Conservation (phyloP, 257 asterid species). For the Perilla frutescens region DNA sequence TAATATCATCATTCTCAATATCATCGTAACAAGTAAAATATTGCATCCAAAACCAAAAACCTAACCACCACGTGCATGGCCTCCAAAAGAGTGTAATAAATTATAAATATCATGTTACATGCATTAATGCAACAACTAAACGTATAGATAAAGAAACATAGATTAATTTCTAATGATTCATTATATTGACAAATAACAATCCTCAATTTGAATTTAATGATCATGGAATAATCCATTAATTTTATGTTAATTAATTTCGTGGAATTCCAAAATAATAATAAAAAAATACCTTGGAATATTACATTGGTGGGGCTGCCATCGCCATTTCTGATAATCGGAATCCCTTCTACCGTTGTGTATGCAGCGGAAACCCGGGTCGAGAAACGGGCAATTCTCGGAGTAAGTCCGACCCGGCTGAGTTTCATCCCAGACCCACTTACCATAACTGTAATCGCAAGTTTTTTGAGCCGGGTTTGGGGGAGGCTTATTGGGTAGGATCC, state of each 20-base stretch:
- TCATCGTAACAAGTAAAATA: slow-evolving; percentile 27
- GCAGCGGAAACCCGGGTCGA: slow-evolving; percentile 94
- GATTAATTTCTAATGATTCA: neutral
- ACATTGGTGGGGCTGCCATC: slow-evolving; percentile 80
- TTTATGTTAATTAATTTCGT: neutral
- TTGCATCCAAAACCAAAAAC: neutral
- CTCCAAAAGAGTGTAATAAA: slow-evolving; percentile 31
- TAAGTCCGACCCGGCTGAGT: slow-evolving; percentile 49
- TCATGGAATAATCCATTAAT: neutral
- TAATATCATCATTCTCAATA: slow-evolving; percentile 33
- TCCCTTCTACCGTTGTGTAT: slow-evolving; percentile 63
- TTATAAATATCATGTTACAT: neutral
- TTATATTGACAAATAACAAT: neutral
- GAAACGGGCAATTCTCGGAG: slow-evolving; percentile 75
- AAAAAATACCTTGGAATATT: slow-evolving; percentile 67
- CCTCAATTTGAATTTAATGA: neutral
- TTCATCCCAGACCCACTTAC: slow-evolving; percentile 79
- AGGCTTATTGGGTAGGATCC: slow-evolving; percentile 33
- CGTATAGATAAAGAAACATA: slow-evolving; percentile 11
- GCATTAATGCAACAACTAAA: slow-evolving; percentile 24
- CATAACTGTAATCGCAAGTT: slow-evolving; percentile 66
- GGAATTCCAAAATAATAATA: no score
- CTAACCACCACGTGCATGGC: slow-evolving; percentile 44
- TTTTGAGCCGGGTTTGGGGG: neutral
- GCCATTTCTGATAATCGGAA: slow-evolving; percentile 70